A percentile compares a stretch with the other conserved stretches of the same genome.
Evolutionary conservation across 1,284 basidiomycete species (phyloP).

Genomic region (Apiotrichum gamsii): DNA sequence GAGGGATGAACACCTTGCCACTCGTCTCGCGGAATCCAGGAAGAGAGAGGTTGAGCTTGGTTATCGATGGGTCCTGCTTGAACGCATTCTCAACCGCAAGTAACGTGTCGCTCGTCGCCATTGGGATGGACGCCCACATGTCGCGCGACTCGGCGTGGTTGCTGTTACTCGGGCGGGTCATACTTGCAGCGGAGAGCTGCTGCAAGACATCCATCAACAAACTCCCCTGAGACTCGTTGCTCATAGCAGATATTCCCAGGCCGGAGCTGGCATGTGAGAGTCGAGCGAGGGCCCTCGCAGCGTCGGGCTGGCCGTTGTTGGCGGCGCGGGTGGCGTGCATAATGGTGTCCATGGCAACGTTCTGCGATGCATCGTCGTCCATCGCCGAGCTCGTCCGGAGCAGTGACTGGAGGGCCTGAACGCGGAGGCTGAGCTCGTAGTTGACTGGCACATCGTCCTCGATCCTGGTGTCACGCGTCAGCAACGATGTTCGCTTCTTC

Average conservation of each 20-base stretch:
- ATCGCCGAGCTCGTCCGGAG: slow-evolving; percentile 37
- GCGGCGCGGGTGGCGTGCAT: slow-evolving; percentile 40
- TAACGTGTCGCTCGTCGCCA: slow-evolving; percentile 25
- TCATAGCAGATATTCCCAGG: slow-evolving; percentile 28
- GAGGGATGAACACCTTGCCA: slow-evolving; percentile 84
- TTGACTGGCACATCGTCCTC: slow-evolving; percentile 31
- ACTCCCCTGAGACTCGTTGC: slow-evolving; percentile 32
- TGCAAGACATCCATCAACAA: slow-evolving; percentile 42
- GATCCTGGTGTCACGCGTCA: too few species aligned
- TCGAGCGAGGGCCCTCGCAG: slow-evolving; percentile 36
- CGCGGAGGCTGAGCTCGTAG: slow-evolving; percentile 36
- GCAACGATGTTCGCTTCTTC: too few species aligned
- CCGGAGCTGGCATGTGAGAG: slow-evolving; percentile 27
- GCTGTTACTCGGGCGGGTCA: slow-evolving; percentile 14
- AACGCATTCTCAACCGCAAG: slow-evolving; percentile 56
- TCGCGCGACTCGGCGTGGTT: slow-evolving; percentile 20
- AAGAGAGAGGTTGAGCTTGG: slow-evolving; percentile 89
- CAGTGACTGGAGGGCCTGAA: slow-evolving; percentile 41
- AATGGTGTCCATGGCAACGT: slow-evolving; percentile 40
- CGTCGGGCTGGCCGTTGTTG: slow-evolving; percentile 36
- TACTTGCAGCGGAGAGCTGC: slow-evolving; percentile 38
- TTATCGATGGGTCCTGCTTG: slow-evolving; percentile 69
- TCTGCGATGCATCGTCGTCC: slow-evolving; percentile 32
- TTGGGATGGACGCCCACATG: slow-evolving; percentile 34
- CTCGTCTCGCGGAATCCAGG: slow-evolving; percentile 83